A percentile compares a stretch with the other conserved stretches of the same genome.
Evolutionary conservation across 306 rosid genomes (phyloP).

Genomic region (Lagenaria siceraria): DNA sequence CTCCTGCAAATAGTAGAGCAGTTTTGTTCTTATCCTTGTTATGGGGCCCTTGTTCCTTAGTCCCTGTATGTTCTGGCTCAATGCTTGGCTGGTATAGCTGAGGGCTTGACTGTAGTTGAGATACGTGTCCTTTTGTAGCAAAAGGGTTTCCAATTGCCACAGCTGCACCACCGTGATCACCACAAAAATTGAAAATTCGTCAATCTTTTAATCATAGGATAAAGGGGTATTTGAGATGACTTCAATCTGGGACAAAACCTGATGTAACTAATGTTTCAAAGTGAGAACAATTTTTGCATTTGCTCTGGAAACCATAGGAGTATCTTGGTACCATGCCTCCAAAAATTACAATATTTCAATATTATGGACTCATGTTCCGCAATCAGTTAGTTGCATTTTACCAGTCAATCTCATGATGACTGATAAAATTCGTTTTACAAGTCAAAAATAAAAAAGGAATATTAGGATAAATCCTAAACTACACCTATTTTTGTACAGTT

Average conservation of each 20-base stretch:
- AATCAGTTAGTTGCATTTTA: not conserved
- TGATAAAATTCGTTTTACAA: not conserved
- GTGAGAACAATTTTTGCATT: not conserved
- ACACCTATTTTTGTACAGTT: no score
- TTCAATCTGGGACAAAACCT: constrained; percentile 7
- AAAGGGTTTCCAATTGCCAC: constrained; percentile 95
- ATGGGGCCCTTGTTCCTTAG: constrained; percentile 60
- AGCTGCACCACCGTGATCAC: constrained; percentile 31
- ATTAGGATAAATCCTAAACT: no score
- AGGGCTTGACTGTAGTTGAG: constrained; percentile 94
- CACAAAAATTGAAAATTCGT: constrained; percentile 17
- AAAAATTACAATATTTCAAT: not conserved
- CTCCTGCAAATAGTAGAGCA: constrained; percentile 74
- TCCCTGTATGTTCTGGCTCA: constrained; percentile 96
- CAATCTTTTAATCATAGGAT: constrained; percentile 12
- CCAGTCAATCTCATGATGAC: not conserved
- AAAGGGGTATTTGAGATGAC: not conserved
- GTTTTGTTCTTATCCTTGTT: constrained; percentile 50
- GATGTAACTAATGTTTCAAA: not conserved
- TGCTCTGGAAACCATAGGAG: not conserved
- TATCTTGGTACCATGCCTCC: not conserved
- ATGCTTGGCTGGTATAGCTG: constrained; percentile 96
- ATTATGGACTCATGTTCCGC: not conserved
- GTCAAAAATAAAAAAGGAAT: not conserved
- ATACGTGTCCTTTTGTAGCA: constrained; percentile 91